These are phyloP conservation scores for Fusarium sublunatum DNA, from an alignment of 2,329 filamentous ascomycete species.

Conservation along the genomic window DNA sequence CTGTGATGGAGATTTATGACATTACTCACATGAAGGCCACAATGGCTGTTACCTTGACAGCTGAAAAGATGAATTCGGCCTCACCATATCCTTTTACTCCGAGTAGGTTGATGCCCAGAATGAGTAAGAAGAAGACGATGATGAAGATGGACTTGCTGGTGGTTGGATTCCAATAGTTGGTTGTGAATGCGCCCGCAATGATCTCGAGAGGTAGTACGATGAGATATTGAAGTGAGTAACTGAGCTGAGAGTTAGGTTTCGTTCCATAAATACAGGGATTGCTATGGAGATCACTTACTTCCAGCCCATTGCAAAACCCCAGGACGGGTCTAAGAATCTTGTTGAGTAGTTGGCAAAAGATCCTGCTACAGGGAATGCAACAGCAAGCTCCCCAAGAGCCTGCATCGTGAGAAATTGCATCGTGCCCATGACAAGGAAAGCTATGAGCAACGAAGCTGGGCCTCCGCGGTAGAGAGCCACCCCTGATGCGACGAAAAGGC, in stretches of 20 bases:
- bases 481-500: slow-evolving; percentile 89
- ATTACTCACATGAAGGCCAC: slow-evolving; percentile 83
- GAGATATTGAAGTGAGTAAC: slow-evolving; percentile 88
- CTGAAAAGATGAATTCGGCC: slow-evolving; percentile 86
- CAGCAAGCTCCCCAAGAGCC: slow-evolving; percentile 89
- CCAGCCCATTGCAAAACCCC: slow-evolving; percentile 96
- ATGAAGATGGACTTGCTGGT: slow-evolving; percentile 81
- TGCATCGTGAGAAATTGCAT: slow-evolving; percentile 95
- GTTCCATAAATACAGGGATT: not conserved
- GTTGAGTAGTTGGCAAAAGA: slow-evolving; percentile 94
- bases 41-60: slow-evolving; percentile 86
- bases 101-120: slow-evolving; percentile 85
- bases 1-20: not conserved
- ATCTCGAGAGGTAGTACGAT: slow-evolving; percentile 85
- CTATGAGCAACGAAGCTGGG: slow-evolving; percentile 79
- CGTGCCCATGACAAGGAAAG: slow-evolving; percentile 78
- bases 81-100: slow-evolving; percentile 90
- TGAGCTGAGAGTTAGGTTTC: slow-evolving; percentile 48
- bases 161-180: slow-evolving; percentile 78
- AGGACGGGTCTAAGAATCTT: slow-evolving; percentile 92
- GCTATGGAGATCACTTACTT: slow-evolving; percentile 63
- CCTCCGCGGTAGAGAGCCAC: slow-evolving; percentile 76
- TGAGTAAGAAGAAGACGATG: slow-evolving; percentile 79
- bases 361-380: slow-evolving; percentile 88
- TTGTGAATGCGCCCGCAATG: slow-evolving; percentile 84